Percentiles rank a stretch among this genome's conserved stretches.
Conservation (phyloP, 106 monocot genomes). For the Acorus calamus region DNA sequence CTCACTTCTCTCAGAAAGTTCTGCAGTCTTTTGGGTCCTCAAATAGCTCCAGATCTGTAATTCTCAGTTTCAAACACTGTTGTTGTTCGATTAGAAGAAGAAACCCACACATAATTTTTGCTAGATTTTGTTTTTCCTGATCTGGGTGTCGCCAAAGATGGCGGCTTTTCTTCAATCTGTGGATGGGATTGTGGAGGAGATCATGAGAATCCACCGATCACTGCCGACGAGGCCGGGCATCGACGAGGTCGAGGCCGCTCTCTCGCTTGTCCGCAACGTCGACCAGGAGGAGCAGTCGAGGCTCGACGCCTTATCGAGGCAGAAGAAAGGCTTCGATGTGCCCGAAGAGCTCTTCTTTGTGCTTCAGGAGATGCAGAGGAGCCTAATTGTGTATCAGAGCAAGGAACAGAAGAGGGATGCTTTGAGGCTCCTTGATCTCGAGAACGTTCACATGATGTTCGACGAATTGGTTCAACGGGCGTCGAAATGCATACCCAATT, state of each 20-base stretch:
- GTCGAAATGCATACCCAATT: slow-evolving; percentile 12
- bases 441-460: slow-evolving; percentile 16
- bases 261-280: slow-evolving; percentile 8
- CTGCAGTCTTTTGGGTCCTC: no score
- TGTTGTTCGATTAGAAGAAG: no score
- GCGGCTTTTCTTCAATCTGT: slow-evolving; percentile 8
- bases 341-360: slow-evolving; percentile 35
- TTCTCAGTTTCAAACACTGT: no score
- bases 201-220: slow-evolving; percentile 25
- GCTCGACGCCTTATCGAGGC: slow-evolving; percentile 23
- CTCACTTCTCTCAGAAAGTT: no score
- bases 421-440: slow-evolving; percentile 20
- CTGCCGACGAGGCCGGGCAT: slow-evolving; percentile 25
- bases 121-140: no score
- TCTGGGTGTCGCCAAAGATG: no score
- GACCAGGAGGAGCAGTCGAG: slow-evolving; percentile 23
- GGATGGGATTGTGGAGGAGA: slow-evolving; percentile 22
- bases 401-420: slow-evolving; percentile 38
- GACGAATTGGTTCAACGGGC: slow-evolving; percentile 31
- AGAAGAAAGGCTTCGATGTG: slow-evolving; percentile 16
- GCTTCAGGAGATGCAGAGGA: slow-evolving; percentile 34
- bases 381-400: slow-evolving; percentile 6
- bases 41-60: no score
- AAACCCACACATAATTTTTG: no score
- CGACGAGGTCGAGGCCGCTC: slow-evolving; percentile 29